Evolutionary conservation across 139 green algal genomes (phyloP).

Genomic region (Chlorella sorokiniana): DNA sequence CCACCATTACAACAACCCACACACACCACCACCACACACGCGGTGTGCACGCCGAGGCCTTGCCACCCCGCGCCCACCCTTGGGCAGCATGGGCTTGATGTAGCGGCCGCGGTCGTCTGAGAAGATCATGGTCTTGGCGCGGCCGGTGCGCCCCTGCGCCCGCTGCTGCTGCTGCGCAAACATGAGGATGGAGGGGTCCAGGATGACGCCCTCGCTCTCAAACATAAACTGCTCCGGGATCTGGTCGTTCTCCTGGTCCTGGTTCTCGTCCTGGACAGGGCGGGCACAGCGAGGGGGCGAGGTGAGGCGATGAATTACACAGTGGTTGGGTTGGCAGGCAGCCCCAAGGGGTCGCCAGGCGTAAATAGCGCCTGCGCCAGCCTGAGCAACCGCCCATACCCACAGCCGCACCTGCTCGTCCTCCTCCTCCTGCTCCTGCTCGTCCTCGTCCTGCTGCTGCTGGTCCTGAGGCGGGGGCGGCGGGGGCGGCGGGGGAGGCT

Average conservation of each 20-base stretch:
- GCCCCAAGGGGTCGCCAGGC: neutral
- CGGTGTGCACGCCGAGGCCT: no score
- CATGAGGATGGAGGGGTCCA: constrained; percentile 89
- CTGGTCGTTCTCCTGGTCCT: constrained; percentile 69
- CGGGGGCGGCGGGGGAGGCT: constrained; percentile 32
- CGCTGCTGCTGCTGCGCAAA: constrained; percentile 94
- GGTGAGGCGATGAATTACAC: neutral
- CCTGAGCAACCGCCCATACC: neutral
- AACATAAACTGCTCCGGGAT: constrained; percentile 99
- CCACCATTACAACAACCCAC: no score
- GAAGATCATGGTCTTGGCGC: constrained; percentile 99
- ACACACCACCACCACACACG: no score
- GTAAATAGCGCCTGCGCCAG: neutral
- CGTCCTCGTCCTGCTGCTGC: constrained; percentile 33
- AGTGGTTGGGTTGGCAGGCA: neutral
- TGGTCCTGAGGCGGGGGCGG: constrained; percentile 32
- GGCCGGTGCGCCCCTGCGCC: constrained; percentile 83
- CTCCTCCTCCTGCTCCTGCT: constrained; percentile 38
- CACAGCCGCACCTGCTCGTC: neutral
- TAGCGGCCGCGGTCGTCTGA: constrained; percentile 87
- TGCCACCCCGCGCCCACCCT: constrained; percentile 43
- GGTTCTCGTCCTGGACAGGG: constrained; percentile 65
- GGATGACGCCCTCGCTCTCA: constrained; percentile 93
- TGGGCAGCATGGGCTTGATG: constrained; percentile 99
- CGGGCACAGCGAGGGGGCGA: neutral